Conservation (phyloP, 495 filamentous ascomycete species). For the Chaetomidium leptoderma region DNA sequence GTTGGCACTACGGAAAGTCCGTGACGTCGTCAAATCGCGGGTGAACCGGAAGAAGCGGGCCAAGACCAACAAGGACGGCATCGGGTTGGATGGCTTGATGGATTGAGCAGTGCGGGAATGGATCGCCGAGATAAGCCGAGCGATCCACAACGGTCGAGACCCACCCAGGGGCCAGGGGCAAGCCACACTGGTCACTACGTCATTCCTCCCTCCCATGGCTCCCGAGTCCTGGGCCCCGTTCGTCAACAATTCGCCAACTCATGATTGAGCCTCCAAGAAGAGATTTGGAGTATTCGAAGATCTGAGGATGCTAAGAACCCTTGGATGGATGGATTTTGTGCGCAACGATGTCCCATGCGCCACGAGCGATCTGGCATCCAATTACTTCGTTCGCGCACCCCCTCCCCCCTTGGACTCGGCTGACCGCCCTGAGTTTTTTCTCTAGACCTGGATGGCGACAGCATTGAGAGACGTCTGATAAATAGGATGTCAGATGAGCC, state of each 20-base stretch:
- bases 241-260: background rate
- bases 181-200: background rate
- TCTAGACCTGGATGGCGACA: conserved; percentile 35
- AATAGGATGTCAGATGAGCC: background rate
- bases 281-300: too few species aligned
- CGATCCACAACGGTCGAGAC: background rate
- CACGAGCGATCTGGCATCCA: too few species aligned
- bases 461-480: conserved; percentile 43
- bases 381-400: too few species aligned
- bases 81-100: background rate
- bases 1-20: background rate
- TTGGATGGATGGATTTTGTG: too few species aligned
- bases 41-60: conserved; percentile 1
- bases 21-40: conserved; percentile 16
- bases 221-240: background rate
- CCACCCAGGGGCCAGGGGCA: background rate
- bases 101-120: too few species aligned
- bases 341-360: too few species aligned
- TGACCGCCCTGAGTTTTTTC: too few species aligned
- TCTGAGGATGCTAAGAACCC: too few species aligned
- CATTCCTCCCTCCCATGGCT: background rate
- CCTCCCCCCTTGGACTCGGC: too few species aligned
- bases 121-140: conserved; percentile 8
- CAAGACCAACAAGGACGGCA: background rate
- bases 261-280: too few species aligned